Conservation (phyloP, 1,139 yeast genomes). For the Maudiozyma humilis region DNA sequence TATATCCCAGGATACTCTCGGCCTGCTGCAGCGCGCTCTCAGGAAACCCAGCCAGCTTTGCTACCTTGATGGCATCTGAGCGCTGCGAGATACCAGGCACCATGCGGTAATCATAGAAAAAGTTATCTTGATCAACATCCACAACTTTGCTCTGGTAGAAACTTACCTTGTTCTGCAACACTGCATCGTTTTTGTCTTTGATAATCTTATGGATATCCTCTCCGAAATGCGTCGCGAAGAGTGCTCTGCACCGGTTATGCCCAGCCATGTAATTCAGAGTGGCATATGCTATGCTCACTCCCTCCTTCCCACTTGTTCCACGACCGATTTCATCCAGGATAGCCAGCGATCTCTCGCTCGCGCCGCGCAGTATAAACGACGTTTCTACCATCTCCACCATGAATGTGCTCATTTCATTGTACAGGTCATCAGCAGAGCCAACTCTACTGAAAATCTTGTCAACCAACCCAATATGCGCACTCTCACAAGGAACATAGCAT, state of each 20-base stretch:
- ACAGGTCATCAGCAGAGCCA: conserved; percentile 88
- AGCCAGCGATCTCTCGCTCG: conserved; percentile 71
- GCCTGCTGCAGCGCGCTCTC: conserved; percentile 48
- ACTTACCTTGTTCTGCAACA: conserved; percentile 34
- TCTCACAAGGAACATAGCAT: conserved; percentile 71
- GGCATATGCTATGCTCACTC: conserved; percentile 84
- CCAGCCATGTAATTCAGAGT: conserved; percentile 52
- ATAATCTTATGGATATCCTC: conserved; percentile 47
- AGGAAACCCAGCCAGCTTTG: conserved; percentile 80
- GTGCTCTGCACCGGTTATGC: conserved; percentile 58
- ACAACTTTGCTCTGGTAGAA: conserved; percentile 48
- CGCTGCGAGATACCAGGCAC: conserved; percentile 64
- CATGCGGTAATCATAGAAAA: conserved; percentile 55
- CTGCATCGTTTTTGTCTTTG: conserved; percentile 25
- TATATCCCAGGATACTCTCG: conserved; percentile 5
- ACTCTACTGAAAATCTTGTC: conserved; percentile 82
- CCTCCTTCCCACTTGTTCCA: conserved; percentile 87
- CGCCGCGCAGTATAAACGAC: conserved; percentile 64
- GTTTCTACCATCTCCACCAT: conserved; percentile 99
- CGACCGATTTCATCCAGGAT: conserved; percentile 94
- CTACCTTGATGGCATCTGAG: conserved; percentile 82
- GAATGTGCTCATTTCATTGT: conserved; percentile 80
- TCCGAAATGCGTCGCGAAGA: conserved; percentile 94
- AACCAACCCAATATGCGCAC: conserved; percentile 68
- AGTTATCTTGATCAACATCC: conserved; percentile 28